Base-by-base conservation (phyloP, 164 flowering plant genomes). In the Magnolia sinica region DNA sequence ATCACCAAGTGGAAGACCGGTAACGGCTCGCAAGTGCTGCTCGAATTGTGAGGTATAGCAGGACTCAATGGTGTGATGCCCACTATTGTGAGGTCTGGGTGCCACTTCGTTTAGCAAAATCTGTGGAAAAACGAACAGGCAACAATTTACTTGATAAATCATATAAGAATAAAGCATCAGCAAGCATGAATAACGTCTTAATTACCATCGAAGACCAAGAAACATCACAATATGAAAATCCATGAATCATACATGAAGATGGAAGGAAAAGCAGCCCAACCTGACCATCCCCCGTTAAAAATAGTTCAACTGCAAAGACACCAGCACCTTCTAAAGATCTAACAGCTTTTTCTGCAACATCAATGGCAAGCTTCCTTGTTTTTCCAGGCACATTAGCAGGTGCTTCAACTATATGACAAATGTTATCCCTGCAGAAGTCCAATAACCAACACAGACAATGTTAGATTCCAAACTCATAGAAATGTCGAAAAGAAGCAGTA, bases 81-180 rank as follows among this genome's bases (percentile, higher is more conserved):
- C 98, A 80, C 99, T 96, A 82, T 96, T 96, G 75, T 96, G 98
- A 81, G 98, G 97, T 79, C 99, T 93, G 22, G 99, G 99, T 58
- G 99, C 99, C 24, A 96, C 98, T 87, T 96, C 99, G 84, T 96
- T 96, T 66, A 94, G 81, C 77, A 94, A 85, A 80, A 96, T 87
- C 98, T 96, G 85, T 20, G 20, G 24, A 55, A n/a, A 77, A 66
- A 52, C 27, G 8, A 61, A 14, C 37, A 64, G 71, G 20, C 24
- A 66, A 37, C 24, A 66, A 68, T 29, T 18, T 5, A 18, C 7
- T 31, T 68, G 29, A 37, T 37, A 68, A 68, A 68, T 29, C 11
- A 68, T 31, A 29, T 24, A 29, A 31, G 20, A 68, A n/a, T 37
- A 37, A 65, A 11, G 22, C 65, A n/a, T 18, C 65, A n/a, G 18